A percentile compares a stretch with the other conserved stretches of the same genome.
These are phyloP conservation scores for Linderniella brevidens DNA, from an alignment of 257 asterid genomes.

Conservation along the genomic window DNA sequence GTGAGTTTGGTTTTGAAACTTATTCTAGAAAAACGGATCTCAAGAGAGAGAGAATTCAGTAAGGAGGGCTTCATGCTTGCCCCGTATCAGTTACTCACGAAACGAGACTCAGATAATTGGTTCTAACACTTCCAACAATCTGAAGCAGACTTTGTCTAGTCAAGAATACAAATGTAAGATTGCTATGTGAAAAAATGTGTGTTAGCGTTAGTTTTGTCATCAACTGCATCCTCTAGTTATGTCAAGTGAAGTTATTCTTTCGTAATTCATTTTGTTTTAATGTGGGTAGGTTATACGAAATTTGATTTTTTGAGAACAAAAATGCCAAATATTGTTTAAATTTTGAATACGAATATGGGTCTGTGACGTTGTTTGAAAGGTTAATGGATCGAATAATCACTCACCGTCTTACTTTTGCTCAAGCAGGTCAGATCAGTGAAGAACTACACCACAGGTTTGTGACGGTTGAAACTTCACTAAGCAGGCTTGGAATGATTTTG, in stretches of 20 bases:
- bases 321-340: too few relatives aligned
- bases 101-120: conserved; percentile 52
- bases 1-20: too few relatives aligned
- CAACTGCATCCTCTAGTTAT: too few relatives aligned
- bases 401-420: conserved; percentile 8
- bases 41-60: conserved; percentile 78
- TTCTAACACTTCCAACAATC: conserved; percentile 48
- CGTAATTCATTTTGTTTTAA: too few relatives aligned
- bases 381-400: too few relatives aligned
- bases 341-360: too few relatives aligned
- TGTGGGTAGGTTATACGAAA: too few relatives aligned
- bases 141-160: conserved; percentile 51
- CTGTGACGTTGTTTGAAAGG: too few relatives aligned
- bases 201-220: not conserved
- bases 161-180: conserved; percentile 68
- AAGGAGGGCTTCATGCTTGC: conserved; percentile 42
- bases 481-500: conserved; percentile 66
- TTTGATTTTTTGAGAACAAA: too few relatives aligned
- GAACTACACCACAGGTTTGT: conserved; percentile 80
- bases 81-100: conserved; percentile 34
- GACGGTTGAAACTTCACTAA: conserved; percentile 64
- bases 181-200: too few relatives aligned
- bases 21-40: conserved; percentile 42
- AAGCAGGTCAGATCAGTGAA: conserved; percentile 59
- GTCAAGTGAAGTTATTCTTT: too few relatives aligned